Evolutionary conservation across 305 asterid genomes (phyloP).

Genomic region (Rubia tinctorum): DNA sequence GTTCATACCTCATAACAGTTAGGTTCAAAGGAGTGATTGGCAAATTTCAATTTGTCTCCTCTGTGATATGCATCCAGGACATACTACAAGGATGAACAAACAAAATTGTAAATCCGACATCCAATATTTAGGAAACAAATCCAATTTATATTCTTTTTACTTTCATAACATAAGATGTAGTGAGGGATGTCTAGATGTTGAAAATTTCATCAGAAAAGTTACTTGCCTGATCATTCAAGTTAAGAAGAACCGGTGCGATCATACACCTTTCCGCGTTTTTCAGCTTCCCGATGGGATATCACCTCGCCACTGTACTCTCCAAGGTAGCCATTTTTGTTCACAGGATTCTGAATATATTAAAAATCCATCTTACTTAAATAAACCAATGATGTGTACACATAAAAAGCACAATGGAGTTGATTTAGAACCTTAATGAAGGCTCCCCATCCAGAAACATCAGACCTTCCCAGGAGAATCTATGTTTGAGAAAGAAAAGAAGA

Average conservation of each 20-base stretch:
- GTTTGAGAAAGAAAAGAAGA: slow-evolving; percentile 7
- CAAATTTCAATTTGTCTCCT: slow-evolving; percentile 96
- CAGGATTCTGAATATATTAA: too few relatives aligned
- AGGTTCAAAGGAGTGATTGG: slow-evolving; percentile 93
- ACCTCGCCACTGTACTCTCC: slow-evolving; percentile 98
- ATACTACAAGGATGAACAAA: slow-evolving; percentile 44
- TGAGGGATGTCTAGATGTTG: neutral
- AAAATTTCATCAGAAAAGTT: neutral
- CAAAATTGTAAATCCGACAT: slow-evolving; percentile 7
- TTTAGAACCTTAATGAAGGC: slow-evolving; percentile 82
- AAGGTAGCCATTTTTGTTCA: slow-evolving; percentile 88
- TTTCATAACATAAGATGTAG: too few relatives aligned
- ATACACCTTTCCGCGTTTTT: slow-evolving; percentile 95
- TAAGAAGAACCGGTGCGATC: slow-evolving; percentile 95
- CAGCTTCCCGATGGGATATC: slow-evolving; percentile 98
- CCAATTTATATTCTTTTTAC: too few relatives aligned
- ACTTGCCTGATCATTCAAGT: slow-evolving; percentile 94
- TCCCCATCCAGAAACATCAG: slow-evolving; percentile 99
- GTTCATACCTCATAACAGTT: slow-evolving; percentile 82
- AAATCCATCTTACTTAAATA: slow-evolving; percentile 9
- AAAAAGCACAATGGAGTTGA: neutral
- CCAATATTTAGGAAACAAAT: too few relatives aligned
- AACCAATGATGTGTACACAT: neutral
- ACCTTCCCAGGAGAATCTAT: slow-evolving; percentile 82
- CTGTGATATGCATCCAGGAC: slow-evolving; percentile 96